phyloP scores from a whole-genome alignment of 306 rosid species.

The Fragaria ananassa region DNA sequence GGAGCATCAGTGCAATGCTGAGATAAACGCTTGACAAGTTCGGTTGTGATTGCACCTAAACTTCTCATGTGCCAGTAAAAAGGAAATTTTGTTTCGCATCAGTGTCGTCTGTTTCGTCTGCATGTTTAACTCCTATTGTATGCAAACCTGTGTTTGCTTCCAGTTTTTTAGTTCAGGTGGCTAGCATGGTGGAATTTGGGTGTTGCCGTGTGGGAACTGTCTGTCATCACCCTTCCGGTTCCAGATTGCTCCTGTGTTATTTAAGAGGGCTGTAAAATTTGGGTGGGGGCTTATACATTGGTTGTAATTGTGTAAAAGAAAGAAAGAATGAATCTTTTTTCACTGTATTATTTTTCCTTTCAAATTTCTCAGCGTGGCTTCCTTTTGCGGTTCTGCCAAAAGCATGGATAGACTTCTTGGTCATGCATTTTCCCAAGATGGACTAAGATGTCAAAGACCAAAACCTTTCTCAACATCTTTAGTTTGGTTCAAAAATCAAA shows the following conservation, averaged over 20 bases:
- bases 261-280: conserved; percentile 29
- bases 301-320: conserved; percentile 18
- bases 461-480: not conserved
- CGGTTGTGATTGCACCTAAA: conserved; percentile 15
- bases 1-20: conserved; percentile 95
- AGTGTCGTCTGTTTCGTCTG: conserved; percentile 10
- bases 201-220: not conserved
- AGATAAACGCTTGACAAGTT: conserved; percentile 67
- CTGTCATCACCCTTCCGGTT: not conserved
- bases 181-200: conserved; percentile 34
- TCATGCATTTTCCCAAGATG: too few relatives aligned
- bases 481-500: not conserved
- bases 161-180: conserved; percentile 44
- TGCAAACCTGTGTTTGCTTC: conserved; percentile 31
- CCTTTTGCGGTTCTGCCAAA: not conserved
- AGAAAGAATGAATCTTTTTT: conserved; percentile 18
- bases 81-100: conserved; percentile 18
- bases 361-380: not conserved
- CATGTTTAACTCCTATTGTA: conserved; percentile 15
- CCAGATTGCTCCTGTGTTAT: conserved; percentile 22
- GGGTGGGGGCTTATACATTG: conserved; percentile 26
- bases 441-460: not conserved
- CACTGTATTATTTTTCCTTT: conserved; percentile 1
- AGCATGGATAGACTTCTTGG: too few relatives aligned
- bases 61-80: conserved; percentile 19